phyloP scores from a whole-genome alignment of 768 basidiomycete genomes.

The Boletellus sp. region DNA sequence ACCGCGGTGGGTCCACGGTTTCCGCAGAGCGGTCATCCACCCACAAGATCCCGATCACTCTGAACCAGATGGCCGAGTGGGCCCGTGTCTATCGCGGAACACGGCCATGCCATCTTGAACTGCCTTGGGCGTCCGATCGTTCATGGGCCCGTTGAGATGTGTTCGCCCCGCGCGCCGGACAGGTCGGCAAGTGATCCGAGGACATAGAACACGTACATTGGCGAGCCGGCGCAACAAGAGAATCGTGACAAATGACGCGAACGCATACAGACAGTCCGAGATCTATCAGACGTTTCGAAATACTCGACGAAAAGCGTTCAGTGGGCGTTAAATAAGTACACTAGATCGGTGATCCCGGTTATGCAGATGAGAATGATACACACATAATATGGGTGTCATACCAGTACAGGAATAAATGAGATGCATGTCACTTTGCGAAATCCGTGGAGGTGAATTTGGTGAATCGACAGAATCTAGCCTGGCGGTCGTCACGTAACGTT shows the following conservation, averaged over 20 bases:
- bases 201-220: neutral
- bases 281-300: neutral
- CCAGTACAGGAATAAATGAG: constrained; percentile 2
- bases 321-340: neutral
- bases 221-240: constrained; percentile 2
- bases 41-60: too few species aligned
- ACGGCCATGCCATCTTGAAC: too few species aligned
- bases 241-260: neutral
- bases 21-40: too few species aligned
- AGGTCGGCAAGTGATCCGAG: neutral
- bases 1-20: too few species aligned
- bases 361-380: constrained; percentile 5
- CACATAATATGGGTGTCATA: constrained; percentile 10
- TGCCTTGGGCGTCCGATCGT: neutral
- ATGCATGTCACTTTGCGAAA: constrained; percentile 6
- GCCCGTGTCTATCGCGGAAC: constrained; percentile 1
- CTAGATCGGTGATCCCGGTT: neutral
- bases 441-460: constrained; percentile 4
- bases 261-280: neutral
- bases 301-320: neutral
- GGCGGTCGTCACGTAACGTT: neutral
- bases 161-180: neutral
- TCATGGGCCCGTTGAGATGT: neutral
- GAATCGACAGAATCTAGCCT: neutral
- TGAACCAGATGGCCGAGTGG: neutral